phyloP scores from a whole-genome alignment of 129 eudicot genomes.

The Deinandra increscens region DNA sequence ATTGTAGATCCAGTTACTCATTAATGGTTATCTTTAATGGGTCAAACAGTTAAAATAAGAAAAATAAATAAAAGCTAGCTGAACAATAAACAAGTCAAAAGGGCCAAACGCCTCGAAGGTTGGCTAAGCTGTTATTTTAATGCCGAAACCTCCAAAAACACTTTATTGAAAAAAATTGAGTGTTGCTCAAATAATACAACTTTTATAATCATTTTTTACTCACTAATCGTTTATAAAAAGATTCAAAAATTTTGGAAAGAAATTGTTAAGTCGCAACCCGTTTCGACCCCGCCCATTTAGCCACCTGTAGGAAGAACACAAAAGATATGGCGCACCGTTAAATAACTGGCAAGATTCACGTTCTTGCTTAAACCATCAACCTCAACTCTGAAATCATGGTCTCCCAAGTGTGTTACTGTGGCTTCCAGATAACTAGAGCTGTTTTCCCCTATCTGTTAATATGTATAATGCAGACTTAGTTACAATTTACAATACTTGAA shows the following conservation, averaged over 20 bases:
- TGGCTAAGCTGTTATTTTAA: neutral
- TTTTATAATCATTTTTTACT: neutral
- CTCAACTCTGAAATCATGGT: constrained; percentile 72
- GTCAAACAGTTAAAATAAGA: neutral
- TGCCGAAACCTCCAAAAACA: neutral
- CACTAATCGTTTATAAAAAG: neutral
- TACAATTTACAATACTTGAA: neutral
- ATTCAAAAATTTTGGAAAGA: neutral
- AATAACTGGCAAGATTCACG: constrained; percentile 64
- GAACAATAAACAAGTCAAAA: neutral
- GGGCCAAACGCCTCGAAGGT: neutral
- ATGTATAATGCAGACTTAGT: constrained; percentile 3
- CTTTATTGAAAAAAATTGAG: no score
- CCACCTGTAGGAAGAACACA: constrained; percentile 9
- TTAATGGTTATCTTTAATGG: neutral
- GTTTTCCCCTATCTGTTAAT: constrained; percentile 54
- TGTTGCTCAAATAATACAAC: neutral
- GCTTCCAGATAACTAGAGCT: constrained; percentile 49
- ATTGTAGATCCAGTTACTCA: neutral
- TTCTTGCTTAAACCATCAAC: constrained; percentile 66
- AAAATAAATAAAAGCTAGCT: neutral
- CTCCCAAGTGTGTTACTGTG: constrained; percentile 54
- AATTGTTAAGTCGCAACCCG: neutral
- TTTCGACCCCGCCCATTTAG: neutral
- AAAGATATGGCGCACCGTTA: constrained; percentile 50